Percentiles rank a stretch among this genome's conserved stretches.
These are phyloP conservation scores for Biscogniauxia sp. DNA, from an alignment of 2,329 filamentous ascomycete genomes.

Conservation along the genomic window DNA sequence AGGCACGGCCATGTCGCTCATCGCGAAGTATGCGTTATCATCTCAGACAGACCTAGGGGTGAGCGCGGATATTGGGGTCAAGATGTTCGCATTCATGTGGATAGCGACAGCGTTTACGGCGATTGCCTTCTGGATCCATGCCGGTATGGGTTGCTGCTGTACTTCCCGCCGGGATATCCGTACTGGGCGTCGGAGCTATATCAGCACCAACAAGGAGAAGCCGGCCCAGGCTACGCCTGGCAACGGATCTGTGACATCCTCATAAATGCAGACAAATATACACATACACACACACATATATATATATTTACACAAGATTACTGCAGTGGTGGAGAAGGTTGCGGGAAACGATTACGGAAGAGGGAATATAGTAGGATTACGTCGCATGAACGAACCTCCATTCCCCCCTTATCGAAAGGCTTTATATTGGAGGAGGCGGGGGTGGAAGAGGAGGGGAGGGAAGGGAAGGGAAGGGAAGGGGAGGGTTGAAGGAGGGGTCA, in stretches of 20 bases:
- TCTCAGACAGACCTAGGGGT: slow-evolving; percentile 75
- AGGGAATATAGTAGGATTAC: background rate
- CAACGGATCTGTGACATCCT: background rate
- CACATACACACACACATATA: too few species aligned
- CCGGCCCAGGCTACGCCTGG: slow-evolving; percentile 3
- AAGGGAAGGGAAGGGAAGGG: too few species aligned
- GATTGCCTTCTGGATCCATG: slow-evolving; percentile 70
- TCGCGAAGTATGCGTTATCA: slow-evolving; percentile 75
- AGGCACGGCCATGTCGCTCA: slow-evolving; percentile 79
- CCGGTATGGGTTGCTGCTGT: slow-evolving; percentile 77
- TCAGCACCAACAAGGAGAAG: slow-evolving; percentile 5
- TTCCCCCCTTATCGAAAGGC: background rate
- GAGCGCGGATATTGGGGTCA: slow-evolving; percentile 61
- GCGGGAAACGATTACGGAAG: background rate
- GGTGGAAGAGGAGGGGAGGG: too few species aligned
- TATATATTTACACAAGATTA: too few species aligned
- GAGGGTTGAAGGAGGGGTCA: too few species aligned
- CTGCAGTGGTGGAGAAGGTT: too few species aligned
- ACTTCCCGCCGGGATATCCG: slow-evolving; percentile 52
- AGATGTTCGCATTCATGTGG: slow-evolving; percentile 92
- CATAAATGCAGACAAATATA: background rate
- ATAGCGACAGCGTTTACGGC: slow-evolving; percentile 65
- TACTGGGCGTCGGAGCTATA: slow-evolving; percentile 35
- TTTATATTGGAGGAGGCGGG: background rate
- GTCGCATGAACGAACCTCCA: background rate